A percentile compares a stretch with the other conserved stretches of the same genome.
Conservation (phyloP, 2,329 filamentous ascomycete genomes). For the Boeremia lycopersici region DNA sequence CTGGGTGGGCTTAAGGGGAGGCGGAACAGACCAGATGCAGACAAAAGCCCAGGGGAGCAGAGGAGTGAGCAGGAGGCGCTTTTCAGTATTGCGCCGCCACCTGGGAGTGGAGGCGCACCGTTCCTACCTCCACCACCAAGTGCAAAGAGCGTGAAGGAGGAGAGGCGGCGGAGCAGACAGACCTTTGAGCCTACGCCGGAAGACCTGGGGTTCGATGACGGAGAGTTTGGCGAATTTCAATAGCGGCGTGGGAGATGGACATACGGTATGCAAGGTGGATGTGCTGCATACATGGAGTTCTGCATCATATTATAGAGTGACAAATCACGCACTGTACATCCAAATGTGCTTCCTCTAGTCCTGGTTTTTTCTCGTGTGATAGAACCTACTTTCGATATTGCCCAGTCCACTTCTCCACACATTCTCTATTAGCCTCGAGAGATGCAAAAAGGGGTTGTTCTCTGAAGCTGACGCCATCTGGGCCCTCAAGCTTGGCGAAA, state of each 20-base stretch:
- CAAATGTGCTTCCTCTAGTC: background rate
- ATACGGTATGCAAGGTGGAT: background rate
- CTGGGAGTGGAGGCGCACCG: constrained; percentile 49
- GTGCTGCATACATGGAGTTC: constrained; percentile 18
- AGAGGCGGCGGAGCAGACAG: constrained; percentile 61
- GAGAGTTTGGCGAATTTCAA: constrained; percentile 84
- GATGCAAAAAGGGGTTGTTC: background rate
- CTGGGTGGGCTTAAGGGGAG: constrained; percentile 64
- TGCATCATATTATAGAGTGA: constrained; percentile 26
- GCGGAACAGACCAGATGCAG: constrained; percentile 48
- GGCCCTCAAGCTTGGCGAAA: background rate
- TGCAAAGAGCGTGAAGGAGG: constrained; percentile 65
- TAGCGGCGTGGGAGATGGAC: constrained; percentile 29
- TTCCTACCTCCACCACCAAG: constrained; percentile 72
- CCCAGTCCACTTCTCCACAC: background rate
- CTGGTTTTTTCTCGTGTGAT: too few species aligned
- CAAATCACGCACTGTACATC: background rate
- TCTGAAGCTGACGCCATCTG: background rate
- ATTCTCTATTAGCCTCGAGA: background rate
- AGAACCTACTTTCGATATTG: too few species aligned
- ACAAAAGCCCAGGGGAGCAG: constrained; percentile 46
- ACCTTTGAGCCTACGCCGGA: constrained; percentile 52
- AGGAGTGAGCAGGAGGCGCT: constrained; percentile 54
- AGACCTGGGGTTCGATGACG: constrained; percentile 83
- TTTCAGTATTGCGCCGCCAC: constrained; percentile 80